phyloP scores from a whole-genome alignment of 257 asterid genomes.

The Penstemon eatonii region DNA sequence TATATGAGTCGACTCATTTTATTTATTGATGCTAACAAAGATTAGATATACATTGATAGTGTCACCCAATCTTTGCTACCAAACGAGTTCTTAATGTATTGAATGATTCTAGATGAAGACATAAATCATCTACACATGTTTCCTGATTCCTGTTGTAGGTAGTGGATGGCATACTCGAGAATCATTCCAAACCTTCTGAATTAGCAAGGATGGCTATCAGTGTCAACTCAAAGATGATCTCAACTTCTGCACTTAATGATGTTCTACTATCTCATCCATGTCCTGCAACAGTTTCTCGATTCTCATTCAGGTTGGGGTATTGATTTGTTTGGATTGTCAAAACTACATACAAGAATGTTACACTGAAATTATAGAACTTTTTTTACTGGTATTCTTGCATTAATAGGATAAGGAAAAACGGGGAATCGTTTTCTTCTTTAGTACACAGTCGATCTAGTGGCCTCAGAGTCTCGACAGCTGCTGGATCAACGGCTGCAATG shows the following conservation, averaged over 20 bases:
- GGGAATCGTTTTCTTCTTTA: slow-evolving; percentile 42
- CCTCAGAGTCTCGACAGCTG: slow-evolving; percentile 85
- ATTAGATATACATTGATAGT: no score
- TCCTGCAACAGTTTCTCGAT: slow-evolving; percentile 67
- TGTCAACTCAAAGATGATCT: slow-evolving; percentile 59
- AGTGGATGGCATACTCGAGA: slow-evolving; percentile 64
- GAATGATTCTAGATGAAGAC: background rate
- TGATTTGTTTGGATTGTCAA: background rate
- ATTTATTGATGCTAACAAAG: no score
- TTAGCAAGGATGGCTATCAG: slow-evolving; percentile 70
- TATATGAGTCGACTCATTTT: no score
- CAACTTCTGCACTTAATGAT: slow-evolving; percentile 71
- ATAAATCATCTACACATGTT: background rate
- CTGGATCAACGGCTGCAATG: slow-evolving; percentile 97
- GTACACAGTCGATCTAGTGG: slow-evolving; percentile 88
- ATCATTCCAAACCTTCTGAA: slow-evolving; percentile 57
- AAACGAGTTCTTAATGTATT: no score
- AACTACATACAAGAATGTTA: background rate
- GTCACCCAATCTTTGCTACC: no score
- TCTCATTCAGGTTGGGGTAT: slow-evolving; percentile 57
- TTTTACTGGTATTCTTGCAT: slow-evolving; percentile 18
- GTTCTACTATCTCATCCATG: slow-evolving; percentile 68
- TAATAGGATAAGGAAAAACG: slow-evolving; percentile 46
- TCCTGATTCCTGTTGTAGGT: slow-evolving; percentile 37
- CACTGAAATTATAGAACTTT: background rate